Evolutionary conservation across 495 filamentous ascomycete genomes (phyloP), one percentile per base, ranked within the genome.

Genomic region (Cudoniella acicularis): DNA sequence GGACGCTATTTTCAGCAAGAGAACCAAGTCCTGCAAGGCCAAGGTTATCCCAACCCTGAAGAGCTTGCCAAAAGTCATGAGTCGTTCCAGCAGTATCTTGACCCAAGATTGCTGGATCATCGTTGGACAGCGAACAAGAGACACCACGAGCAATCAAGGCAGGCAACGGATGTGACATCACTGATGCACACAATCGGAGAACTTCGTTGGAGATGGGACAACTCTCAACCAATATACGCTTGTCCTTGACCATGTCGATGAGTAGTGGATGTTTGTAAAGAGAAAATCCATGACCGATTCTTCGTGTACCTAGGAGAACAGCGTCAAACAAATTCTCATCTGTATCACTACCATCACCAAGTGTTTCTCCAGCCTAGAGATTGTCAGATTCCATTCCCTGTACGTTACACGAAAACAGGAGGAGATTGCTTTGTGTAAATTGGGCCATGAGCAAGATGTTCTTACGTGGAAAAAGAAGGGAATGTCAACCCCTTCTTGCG

Each of bases 291-390:
- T 96, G 90, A 6, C 92, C 92, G 45, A 98, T 94, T 41, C 94
- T 81, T 22, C 93, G 79, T 0, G 91, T 91, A 2, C 92, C 92
- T 9, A 98, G 82, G 1, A 97, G 76, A 9, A 98, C 78, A 0
- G 91, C 91, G 70, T 97, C 92, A 70, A 92, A 96, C 1, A 97
- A 80, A 65, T 97, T 96, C 60, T 89, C 77, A 59, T 96, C 91
- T 0, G 86, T 83, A 21, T 74, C 76, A 63, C 83, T 85, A 13
- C 89, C 91, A 62, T 92, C 87, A 16, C 90, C 89, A 0, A 92
- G 80, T 41, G 80, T 86, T 69, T 96, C 91, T 25, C 92, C 94
- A 1, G 92, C 48, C 48, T 50, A n/a, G 10, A 50, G n/a, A n/a
- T 26, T n/a, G 20, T 23, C 10, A 13, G 22, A 6, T 50, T 9